Conservation (phyloP, 2,329 filamentous ascomycete species). For the Ophiostoma ips region DNA sequence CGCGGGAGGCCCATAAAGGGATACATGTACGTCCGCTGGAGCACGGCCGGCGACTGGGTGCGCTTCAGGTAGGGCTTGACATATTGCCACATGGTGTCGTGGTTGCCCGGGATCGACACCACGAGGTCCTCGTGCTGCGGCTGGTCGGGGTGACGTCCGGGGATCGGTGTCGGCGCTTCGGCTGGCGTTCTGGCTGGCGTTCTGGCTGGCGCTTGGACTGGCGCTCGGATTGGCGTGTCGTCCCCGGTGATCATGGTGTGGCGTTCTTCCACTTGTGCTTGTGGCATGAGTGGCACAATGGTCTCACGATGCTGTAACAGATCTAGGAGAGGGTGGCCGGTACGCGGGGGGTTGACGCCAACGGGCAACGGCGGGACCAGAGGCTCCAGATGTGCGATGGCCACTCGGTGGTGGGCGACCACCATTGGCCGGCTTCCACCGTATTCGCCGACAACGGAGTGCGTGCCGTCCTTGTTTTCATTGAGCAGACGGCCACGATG, state of each 20-base stretch:
- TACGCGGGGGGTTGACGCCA: not conserved
- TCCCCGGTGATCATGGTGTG: too few relatives aligned
- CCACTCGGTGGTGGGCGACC: conserved; percentile 12
- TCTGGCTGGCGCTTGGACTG: too few relatives aligned
- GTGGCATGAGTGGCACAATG: not conserved
- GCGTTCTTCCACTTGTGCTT: not conserved
- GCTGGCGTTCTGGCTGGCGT: too few relatives aligned
- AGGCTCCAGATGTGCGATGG: conserved; percentile 10
- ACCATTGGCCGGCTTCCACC: conserved; percentile 12
- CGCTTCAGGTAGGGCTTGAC: conserved; percentile 14
- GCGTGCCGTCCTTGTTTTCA: conserved; percentile 15
- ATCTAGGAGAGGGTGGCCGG: not conserved
- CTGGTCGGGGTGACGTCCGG: not conserved
- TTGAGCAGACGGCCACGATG: not conserved
- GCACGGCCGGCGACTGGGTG: conserved; percentile 9
- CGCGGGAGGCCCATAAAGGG: conserved; percentile 17
- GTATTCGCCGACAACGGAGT: conserved; percentile 14
- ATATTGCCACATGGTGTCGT: conserved; percentile 17
- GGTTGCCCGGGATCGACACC: not conserved
- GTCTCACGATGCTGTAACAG: too few relatives aligned
- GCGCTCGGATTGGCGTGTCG: too few relatives aligned
- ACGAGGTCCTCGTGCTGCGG: not conserved
- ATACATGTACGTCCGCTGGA: conserved; percentile 12
- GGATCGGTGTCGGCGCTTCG: not conserved
- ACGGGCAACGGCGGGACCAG: not conserved